Evolutionary conservation across 805 yeast species (phyloP).

Genomic region (Candida nitratophila): DNA sequence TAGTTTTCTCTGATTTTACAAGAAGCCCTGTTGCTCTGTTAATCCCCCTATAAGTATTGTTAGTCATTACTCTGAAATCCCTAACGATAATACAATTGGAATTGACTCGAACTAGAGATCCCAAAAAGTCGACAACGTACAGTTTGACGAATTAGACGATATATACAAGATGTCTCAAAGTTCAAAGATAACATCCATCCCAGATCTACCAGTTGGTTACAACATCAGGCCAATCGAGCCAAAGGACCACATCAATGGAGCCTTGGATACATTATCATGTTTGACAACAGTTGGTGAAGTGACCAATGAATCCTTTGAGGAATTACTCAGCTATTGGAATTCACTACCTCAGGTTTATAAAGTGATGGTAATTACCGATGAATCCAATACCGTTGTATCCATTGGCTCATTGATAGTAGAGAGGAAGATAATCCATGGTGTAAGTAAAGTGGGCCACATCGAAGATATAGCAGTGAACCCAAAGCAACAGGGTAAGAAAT

Average conservation of each 20-base stretch:
- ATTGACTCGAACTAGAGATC: no score
- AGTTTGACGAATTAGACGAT: no score
- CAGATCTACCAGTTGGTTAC: conserved; percentile 57
- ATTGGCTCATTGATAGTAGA: conserved; percentile 80
- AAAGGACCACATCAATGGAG: conserved; percentile 57
- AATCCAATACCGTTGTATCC: conserved; percentile 55
- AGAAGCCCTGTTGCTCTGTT: no score
- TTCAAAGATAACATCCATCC: conserved; percentile 1
- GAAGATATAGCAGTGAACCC: conserved; percentile 84
- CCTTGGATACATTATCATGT: conserved; percentile 52
- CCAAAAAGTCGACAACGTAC: no score
- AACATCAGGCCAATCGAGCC: conserved; percentile 48
- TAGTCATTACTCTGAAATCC: no score
- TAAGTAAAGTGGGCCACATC: conserved; percentile 87
- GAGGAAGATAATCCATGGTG: conserved; percentile 71
- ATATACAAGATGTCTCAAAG: no score
- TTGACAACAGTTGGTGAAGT: conserved; percentile 83
- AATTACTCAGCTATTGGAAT: conserved; percentile 54
- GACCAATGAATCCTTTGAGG: conserved; percentile 38
- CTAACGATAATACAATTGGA: no score
- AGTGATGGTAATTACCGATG: conserved; percentile 60
- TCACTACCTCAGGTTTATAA: conserved; percentile 46
- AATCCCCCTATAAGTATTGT: no score
- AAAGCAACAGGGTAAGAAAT: conserved; percentile 73
- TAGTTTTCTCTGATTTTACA: no score